A percentile compares a stretch with the other conserved stretches of the same genome.
Conservation (phyloP, 176 grass and related monocot genomes). For the Calamus simplicifolius region DNA sequence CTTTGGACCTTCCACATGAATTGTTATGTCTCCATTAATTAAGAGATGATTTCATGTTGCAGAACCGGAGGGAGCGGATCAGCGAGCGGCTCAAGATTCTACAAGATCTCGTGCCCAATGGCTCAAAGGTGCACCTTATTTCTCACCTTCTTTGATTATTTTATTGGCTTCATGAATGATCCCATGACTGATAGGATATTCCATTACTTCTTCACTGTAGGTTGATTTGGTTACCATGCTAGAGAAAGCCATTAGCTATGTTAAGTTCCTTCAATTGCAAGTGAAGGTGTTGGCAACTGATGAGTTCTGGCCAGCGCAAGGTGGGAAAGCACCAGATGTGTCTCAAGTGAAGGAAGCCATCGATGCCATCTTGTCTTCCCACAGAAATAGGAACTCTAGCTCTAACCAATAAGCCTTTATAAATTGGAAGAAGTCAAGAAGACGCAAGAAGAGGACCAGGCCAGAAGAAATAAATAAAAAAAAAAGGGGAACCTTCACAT, state of each 20-base stretch:
- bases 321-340: slow-evolving; percentile 53
- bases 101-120: slow-evolving; percentile 92
- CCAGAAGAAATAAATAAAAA: background rate
- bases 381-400: slow-evolving; percentile 26
- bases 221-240: slow-evolving; percentile 68
- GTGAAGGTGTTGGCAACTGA: slow-evolving; percentile 91
- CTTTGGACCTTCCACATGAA: background rate
- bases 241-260: slow-evolving; percentile 87
- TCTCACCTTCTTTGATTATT: background rate
- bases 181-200: too few relatives aligned
- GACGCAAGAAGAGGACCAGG: background rate
- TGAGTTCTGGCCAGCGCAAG: slow-evolving; percentile 92
- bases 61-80: slow-evolving; percentile 82
- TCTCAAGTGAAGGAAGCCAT: slow-evolving; percentile 76
- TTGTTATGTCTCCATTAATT: background rate
- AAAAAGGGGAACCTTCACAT: background rate
- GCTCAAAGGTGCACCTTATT: slow-evolving; percentile 39
- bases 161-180: slow-evolving; percentile 31
- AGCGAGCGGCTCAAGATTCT: slow-evolving; percentile 71
- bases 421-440: background rate
- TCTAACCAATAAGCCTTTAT: background rate
- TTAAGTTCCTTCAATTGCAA: slow-evolving; percentile 93
- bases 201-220: background rate
- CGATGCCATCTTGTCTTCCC: slow-evolving; percentile 76
- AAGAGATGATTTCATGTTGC: background rate